Conservation (phyloP, 2,329 filamentous ascomycete species). For the Aureobasidium sp. region DNA sequence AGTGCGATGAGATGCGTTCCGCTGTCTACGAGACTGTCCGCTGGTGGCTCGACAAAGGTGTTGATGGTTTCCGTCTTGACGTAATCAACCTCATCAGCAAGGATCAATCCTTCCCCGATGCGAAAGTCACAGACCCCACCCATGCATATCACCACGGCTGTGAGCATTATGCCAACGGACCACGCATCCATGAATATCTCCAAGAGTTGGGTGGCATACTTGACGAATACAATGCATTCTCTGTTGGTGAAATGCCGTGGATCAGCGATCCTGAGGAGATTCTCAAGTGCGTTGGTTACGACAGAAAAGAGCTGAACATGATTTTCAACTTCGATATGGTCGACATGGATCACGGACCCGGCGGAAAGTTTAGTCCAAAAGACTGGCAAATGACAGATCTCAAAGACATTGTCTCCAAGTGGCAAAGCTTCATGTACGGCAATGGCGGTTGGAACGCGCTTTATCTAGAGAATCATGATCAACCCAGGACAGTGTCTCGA, state of each 20-base stretch:
- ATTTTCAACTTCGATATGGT: conserved; percentile 64
- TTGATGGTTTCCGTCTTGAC: conserved; percentile 35
- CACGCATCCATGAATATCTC: conserved; percentile 40
- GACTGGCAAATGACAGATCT: conserved; percentile 46
- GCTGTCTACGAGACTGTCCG: conserved; percentile 57
- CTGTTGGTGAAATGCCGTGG: conserved; percentile 45
- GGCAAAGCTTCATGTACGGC: conserved; percentile 53
- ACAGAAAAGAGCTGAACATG: conserved; percentile 53
- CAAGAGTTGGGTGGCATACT: conserved; percentile 39
- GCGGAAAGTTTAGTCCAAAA: conserved; percentile 34
- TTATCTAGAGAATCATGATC: conserved; percentile 58
- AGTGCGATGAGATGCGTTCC: conserved; percentile 57
- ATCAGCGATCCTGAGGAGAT: conserved; percentile 42
- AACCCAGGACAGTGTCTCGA: conserved; percentile 50
- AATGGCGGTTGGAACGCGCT: conserved; percentile 56
- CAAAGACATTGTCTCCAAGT: conserved; percentile 48
- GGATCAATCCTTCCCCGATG: conserved; percentile 16
- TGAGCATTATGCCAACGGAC: conserved; percentile 22
- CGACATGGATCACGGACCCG: conserved; percentile 40
- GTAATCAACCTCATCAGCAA: conserved; percentile 17
- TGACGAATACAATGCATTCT: conserved; percentile 41
- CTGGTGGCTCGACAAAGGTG: conserved; percentile 69
- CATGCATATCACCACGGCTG: conserved; percentile 12
- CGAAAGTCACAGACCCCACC: not conserved
- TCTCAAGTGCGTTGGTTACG: conserved; percentile 44